Evolutionary conservation across 495 filamentous ascomycete genomes (phyloP).

Genomic region (Tuber aestivum): DNA sequence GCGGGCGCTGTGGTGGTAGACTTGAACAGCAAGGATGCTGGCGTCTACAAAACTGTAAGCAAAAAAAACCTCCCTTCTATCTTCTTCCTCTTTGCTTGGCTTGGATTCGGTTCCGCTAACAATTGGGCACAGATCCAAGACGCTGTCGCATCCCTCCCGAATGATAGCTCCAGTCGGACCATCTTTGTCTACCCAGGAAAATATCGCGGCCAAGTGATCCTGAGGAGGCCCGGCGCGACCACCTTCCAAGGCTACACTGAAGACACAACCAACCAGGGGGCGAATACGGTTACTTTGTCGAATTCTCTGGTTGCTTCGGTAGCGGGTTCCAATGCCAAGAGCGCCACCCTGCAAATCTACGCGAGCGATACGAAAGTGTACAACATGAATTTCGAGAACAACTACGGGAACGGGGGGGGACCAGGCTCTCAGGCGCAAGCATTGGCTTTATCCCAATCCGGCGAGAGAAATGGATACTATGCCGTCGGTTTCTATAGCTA

Average conservation of each 20-base stretch:
- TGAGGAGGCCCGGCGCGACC: conserved; percentile 24
- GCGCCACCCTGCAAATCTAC: conserved; percentile 30
- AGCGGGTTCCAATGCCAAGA: conserved; percentile 31
- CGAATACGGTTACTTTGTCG: conserved; percentile 27
- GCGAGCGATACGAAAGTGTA: conserved; percentile 26
- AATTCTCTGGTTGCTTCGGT: conserved; percentile 28
- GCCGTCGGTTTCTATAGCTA: conserved; percentile 31
- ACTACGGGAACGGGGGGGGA: conserved; percentile 22
- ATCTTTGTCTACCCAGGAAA: conserved; percentile 33
- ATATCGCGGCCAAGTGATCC: conserved; percentile 27
- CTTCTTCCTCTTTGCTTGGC: not conserved
- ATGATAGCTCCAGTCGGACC: conserved; percentile 29
- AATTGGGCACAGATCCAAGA: conserved; percentile 22
- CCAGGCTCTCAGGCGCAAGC: conserved; percentile 26
- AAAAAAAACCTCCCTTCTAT: not conserved
- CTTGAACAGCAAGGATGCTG: conserved; percentile 8
- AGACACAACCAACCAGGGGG: conserved; percentile 14
- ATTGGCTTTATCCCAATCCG: conserved; percentile 29
- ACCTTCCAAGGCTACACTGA: conserved; percentile 28
- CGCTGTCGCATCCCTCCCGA: conserved; percentile 32
- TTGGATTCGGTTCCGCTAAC: not conserved
- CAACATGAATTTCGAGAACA: conserved; percentile 30
- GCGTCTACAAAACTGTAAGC: conserved; percentile 28
- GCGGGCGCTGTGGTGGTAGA: conserved; percentile 25
- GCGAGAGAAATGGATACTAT: conserved; percentile 29